Evolutionary conservation across 129 eudicot species (phyloP), one percentile per base, ranked within the genome.

Genomic region (Pseudognaphalium luteoalbum): DNA sequence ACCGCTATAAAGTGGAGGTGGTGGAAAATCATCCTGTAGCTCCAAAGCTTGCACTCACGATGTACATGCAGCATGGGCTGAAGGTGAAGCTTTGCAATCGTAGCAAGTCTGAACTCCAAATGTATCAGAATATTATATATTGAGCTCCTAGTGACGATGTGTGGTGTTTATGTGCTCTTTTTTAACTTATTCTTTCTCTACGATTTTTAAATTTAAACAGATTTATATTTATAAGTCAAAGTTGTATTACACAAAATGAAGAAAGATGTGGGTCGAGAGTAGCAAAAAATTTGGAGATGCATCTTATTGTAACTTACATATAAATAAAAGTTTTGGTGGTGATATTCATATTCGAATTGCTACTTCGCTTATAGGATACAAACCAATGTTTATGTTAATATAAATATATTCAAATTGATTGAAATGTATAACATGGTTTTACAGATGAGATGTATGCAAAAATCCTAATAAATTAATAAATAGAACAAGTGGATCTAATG

Each of bases 11-110:
- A 63, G 92, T 91, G 5, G 80, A 21, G 77, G 94, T 94, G 76
- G 90, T 51, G 15, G 83, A 86, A 69, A 74, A 79, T 72, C 99
- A 91, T 74, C 86, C 76, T 0, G 97, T 91, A 10, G 72, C 60
- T 39, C 97, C 99, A 25, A 94, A 91, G 86, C 96, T 94, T 71
- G 99, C 99, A 0, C 75, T 94, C 37, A 94, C 99, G 25, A 94
- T 94, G 99, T 91, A 94, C 88, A 87, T 94, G 90, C 80, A 91
- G 76, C 79, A 94, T 80, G 99, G 99, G 17, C 80, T 94, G 44
- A 87, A 89, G 66, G 96, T 94, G 67, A 77, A 85, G 70, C 92
- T 94, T 59, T 44, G 56, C 28, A 84, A 85, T 75, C 89, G 97
- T 28, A 80, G 78, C 9, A 29, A 81, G 51, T 72, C 78, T 51